phyloP scores from a whole-genome alignment of 2,329 filamentous ascomycete species.

The Escovopsis sp. region DNA sequence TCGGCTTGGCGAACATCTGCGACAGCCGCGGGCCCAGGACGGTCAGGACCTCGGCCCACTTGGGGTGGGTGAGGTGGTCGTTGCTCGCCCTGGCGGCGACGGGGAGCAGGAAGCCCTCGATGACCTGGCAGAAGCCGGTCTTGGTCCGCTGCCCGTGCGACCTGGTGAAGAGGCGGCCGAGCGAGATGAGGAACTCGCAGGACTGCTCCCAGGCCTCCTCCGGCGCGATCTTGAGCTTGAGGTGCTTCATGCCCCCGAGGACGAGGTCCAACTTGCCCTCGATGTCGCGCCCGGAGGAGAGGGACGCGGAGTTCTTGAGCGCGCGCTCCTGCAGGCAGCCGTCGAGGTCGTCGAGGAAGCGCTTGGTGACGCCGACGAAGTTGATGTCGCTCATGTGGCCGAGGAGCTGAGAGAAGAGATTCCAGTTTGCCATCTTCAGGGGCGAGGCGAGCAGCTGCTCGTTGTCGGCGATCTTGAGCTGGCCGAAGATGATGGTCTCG shows the following conservation, averaged over 20 bases:
- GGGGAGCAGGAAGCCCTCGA: constrained; percentile 73
- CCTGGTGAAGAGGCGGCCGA: constrained; percentile 69
- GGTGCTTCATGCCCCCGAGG: constrained; percentile 78
- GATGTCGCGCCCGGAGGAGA: constrained; percentile 41
- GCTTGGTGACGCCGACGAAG: constrained; percentile 67
- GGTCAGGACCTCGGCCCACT: constrained; percentile 76
- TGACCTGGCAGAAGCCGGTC: constrained; percentile 82
- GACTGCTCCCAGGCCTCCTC: constrained; percentile 69
- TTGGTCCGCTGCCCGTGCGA: constrained; percentile 85
- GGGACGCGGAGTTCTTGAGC: constrained; percentile 45
- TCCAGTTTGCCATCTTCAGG: constrained; percentile 87
- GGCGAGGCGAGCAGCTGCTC: constrained; percentile 65
- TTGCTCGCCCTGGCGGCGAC: constrained; percentile 67
- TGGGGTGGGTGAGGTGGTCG: constrained; percentile 62
- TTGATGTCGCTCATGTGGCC: constrained; percentile 95
- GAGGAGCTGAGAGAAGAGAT: constrained; percentile 78
- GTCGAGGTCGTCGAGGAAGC: constrained; percentile 71
- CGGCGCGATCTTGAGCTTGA: constrained; percentile 60
- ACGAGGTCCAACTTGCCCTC: constrained; percentile 79
- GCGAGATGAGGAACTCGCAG: constrained; percentile 71
- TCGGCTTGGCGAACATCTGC: constrained; percentile 78
- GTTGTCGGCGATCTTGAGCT: constrained; percentile 75
- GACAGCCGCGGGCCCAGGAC: constrained; percentile 63
- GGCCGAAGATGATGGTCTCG: constrained; percentile 92
- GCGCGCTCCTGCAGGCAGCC: constrained; percentile 60